phyloP scores from a whole-genome alignment of 768 basidiomycete species.

The Rickenella mellea region DNA sequence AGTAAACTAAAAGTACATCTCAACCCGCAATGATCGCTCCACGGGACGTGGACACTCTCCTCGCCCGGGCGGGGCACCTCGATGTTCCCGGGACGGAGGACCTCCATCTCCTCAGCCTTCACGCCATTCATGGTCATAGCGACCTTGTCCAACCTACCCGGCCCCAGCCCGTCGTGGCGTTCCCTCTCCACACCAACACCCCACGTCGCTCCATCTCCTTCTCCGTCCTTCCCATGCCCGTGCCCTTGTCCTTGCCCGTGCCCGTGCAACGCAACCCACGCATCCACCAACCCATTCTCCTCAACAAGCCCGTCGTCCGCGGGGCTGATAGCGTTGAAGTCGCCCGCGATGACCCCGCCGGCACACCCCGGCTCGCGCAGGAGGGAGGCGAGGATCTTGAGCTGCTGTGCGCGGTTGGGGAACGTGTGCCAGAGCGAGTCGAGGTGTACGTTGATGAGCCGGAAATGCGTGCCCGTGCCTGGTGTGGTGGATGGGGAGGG shows the following conservation, averaged over 20 bases:
- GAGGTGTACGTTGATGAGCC: slow-evolving; percentile 32
- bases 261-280: slow-evolving; percentile 27
- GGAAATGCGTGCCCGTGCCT: slow-evolving; percentile 13
- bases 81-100: slow-evolving; percentile 22
- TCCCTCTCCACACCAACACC: slow-evolving; percentile 20
- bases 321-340: slow-evolving; percentile 34
- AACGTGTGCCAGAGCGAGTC: slow-evolving; percentile 19
- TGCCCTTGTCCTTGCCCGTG: background rate
- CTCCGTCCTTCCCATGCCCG: slow-evolving; percentile 2
- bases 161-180: slow-evolving; percentile 19
- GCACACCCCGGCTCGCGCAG: slow-evolving; percentile 31
- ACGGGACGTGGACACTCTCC: slow-evolving; percentile 20
- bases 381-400: slow-evolving; percentile 23
- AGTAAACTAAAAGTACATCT: slow-evolving; percentile 19
- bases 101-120: slow-evolving; percentile 23
- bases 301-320: slow-evolving; percentile 26
- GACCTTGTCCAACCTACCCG: slow-evolving; percentile 32
- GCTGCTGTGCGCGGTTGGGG: slow-evolving; percentile 19
- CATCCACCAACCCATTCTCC: slow-evolving; percentile 29
- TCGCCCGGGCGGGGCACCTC: slow-evolving; percentile 26
- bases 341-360: slow-evolving; percentile 35
- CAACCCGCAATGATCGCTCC: slow-evolving; percentile 31
- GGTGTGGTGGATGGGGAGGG: slow-evolving; percentile 13
- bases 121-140: slow-evolving; percentile 27
- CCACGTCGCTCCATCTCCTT: slow-evolving; percentile 26